Conservation (phyloP, 495 filamentous ascomycete genomes). For the Hypomontagnella submonticulosa region DNA sequence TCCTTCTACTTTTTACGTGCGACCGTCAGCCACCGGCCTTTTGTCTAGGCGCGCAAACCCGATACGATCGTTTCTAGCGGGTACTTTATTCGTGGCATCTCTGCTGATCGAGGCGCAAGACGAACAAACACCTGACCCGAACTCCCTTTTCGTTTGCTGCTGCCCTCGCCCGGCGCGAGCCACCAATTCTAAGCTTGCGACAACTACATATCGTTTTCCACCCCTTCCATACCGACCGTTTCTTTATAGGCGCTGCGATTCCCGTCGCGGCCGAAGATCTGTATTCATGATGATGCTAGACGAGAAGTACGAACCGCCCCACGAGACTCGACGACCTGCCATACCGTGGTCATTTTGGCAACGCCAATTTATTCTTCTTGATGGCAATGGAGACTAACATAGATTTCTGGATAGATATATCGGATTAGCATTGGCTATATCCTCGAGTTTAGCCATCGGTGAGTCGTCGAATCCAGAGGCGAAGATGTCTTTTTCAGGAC, state of each 20-base stretch:
- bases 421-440: conserved; percentile 87
- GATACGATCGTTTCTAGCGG: conserved; percentile 36
- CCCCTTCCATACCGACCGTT: conserved; percentile 14
- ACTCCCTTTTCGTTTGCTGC: conserved; percentile 24
- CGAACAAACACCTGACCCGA: conserved; percentile 30
- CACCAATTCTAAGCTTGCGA: conserved; percentile 35
- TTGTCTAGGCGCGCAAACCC: conserved; percentile 40
- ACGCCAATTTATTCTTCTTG: conserved; percentile 2
- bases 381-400: conserved; percentile 49
- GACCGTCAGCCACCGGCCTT: conserved; percentile 42
- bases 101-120: conserved; percentile 42
- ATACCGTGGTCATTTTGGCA: background rate
- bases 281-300: conserved; percentile 73
- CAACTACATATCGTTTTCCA: conserved; percentile 21
- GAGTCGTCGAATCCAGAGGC: conserved; percentile 50
- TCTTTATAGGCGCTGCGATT: conserved; percentile 35
- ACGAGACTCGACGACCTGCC: conserved; percentile 11
- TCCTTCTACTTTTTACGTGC: conserved; percentile 24
- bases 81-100: conserved; percentile 50
- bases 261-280: conserved; percentile 33
- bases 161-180: conserved; percentile 57
- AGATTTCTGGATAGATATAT: conserved; percentile 74
- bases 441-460: conserved; percentile 94
- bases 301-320: conserved; percentile 77
- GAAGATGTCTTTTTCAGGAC: background rate